Percentiles rank a stretch among this genome's conserved stretches.
phyloP scores from a whole-genome alignment of 2,329 filamentous ascomycete genomes.

The Cordyceps javanica region DNA sequence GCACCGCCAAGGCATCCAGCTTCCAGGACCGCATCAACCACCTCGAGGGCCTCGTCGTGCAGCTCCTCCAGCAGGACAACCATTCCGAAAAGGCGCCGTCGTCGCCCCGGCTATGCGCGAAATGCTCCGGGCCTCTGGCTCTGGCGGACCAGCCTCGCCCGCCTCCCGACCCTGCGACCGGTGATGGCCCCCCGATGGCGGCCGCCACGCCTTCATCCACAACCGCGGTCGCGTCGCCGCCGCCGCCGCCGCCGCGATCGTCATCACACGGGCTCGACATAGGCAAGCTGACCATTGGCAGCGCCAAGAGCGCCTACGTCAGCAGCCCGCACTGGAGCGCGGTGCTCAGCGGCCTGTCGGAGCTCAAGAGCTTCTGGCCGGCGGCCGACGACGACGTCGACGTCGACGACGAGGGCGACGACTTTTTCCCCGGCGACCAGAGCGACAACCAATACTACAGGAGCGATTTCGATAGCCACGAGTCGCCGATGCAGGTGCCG shows the following conservation, averaged over 20 bases:
- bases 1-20: slow-evolving; percentile 8
- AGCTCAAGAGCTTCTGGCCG: slow-evolving; percentile 1
- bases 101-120: background rate
- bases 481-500: background rate
- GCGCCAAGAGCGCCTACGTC: slow-evolving; percentile 7
- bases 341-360: slow-evolving; percentile 4
- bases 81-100: background rate
- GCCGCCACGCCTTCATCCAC: background rate
- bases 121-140: background rate
- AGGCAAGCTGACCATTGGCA: background rate
- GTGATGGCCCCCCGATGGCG: no score
- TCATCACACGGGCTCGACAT: background rate
- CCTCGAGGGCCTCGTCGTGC: slow-evolving; percentile 23
- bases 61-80: background rate
- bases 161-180: background rate
- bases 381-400: background rate
- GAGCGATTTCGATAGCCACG: background rate
- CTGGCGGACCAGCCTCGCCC: background rate
- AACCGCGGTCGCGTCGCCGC: background rate
- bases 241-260: background rate
- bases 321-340: slow-evolving; percentile 10
- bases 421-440: slow-evolving; percentile 6
- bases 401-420: background rate
- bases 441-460: slow-evolving; percentile 8
- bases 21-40: slow-evolving; percentile 21